Percentiles rank a stretch among this genome's conserved stretches.
phyloP scores from a whole-genome alignment of 345 rosid species.

The Sonneratia caseolaris region DNA sequence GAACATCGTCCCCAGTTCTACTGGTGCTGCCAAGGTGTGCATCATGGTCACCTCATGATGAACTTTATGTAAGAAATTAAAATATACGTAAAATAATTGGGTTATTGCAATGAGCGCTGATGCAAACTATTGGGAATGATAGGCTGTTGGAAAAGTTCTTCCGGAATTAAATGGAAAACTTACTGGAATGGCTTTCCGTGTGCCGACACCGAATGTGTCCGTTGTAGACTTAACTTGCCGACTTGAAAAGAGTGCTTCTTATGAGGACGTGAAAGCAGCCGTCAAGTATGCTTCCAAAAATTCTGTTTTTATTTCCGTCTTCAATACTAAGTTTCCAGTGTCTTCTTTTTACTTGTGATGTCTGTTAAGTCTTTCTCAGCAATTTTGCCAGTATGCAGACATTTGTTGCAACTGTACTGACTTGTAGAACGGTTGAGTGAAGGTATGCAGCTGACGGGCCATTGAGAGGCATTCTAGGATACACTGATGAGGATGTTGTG shows the following conservation, averaged over 20 bases:
- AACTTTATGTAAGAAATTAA: neutral
- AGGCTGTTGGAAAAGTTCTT: constrained; percentile 99
- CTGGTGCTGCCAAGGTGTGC: constrained; percentile 96
- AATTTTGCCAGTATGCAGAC: neutral
- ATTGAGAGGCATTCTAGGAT: constrained; percentile 86
- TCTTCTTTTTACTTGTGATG: neutral
- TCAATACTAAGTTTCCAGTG: neutral
- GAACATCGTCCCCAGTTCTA: constrained; percentile 97
- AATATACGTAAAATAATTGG: neutral
- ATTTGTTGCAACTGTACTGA: neutral
- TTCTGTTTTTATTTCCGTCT: neutral
- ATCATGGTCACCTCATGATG: neutral
- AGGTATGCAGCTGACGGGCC: constrained; percentile 95
- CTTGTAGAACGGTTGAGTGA: neutral
- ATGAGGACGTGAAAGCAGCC: constrained; percentile 89
- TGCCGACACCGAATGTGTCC: constrained; percentile 91
- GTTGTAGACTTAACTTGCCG: constrained; percentile 98
- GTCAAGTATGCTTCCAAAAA: constrained; percentile 44
- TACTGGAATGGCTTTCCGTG: constrained; percentile 99
- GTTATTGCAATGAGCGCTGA: neutral
- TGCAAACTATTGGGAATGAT: neutral
- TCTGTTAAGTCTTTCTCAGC: constrained; percentile 1
- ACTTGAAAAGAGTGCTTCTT: constrained; percentile 87
- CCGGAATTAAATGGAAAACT: constrained; percentile 96
- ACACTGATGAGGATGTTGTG: constrained; percentile 94